These are phyloP conservation scores for Agrocybe praecox DNA, from an alignment of 768 basidiomycete genomes.

Conservation along the genomic window DNA sequence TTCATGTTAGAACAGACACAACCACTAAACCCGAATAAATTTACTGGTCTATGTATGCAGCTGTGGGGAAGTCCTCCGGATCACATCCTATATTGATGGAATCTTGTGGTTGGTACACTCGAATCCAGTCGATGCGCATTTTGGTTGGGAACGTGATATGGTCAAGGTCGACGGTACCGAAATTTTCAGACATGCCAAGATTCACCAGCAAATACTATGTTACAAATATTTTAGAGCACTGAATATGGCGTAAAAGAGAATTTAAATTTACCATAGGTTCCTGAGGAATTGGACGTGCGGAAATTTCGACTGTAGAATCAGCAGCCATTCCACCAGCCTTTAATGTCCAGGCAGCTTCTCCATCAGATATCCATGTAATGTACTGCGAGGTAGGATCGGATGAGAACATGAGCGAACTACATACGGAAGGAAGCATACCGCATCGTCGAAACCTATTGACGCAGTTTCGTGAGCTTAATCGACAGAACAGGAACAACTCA, in stretches of 20 bases:
- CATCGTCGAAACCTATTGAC: slow-evolving; percentile 24
- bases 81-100: slow-evolving; percentile 83
- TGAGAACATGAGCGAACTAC: not conserved
- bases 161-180: slow-evolving; percentile 68
- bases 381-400: slow-evolving; percentile 45
- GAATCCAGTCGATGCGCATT: slow-evolving; percentile 85
- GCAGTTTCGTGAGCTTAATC: not conserved
- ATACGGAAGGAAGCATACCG: slow-evolving; percentile 1
- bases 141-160: slow-evolving; percentile 71
- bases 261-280: slow-evolving; percentile 72
- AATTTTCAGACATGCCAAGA: slow-evolving; percentile 83
- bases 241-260: not conserved
- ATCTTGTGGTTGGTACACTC: slow-evolving; percentile 83
- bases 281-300: slow-evolving; percentile 70
- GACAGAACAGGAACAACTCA: not conserved
- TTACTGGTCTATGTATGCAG: slow-evolving; percentile 76
- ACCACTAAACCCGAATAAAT: not conserved
- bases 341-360: slow-evolving; percentile 69
- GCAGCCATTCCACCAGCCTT: slow-evolving; percentile 62
- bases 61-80: slow-evolving; percentile 77
- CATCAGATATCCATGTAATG: slow-evolving; percentile 76
- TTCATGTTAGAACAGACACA: not conserved
- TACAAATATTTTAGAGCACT: not conserved
- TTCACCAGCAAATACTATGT: slow-evolving; percentile 81
- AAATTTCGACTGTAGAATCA: slow-evolving; percentile 57